These are phyloP conservation scores for Biancaea sappan DNA, from an alignment of 306 rosid genomes.

Conservation along the genomic window DNA sequence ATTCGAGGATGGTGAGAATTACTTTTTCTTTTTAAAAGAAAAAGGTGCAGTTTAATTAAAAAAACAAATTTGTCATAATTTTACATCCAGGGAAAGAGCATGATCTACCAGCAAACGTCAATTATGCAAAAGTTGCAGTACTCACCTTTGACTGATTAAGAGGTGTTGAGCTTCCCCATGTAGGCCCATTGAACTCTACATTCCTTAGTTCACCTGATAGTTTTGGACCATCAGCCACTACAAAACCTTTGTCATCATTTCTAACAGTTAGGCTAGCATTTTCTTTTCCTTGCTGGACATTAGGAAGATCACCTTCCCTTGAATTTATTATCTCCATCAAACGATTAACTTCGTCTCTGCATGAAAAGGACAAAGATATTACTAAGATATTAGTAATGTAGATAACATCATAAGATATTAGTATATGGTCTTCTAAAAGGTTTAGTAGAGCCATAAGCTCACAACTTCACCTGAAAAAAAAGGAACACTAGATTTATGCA, in stretches of 20 bases:
- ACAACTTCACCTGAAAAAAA: background rate
- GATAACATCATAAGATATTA: conserved; percentile 4
- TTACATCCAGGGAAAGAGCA: background rate
- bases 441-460: conserved; percentile 9
- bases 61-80: background rate
- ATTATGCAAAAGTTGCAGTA: conserved; percentile 29
- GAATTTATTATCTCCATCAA: conserved; percentile 71
- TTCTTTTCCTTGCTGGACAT: conserved; percentile 43
- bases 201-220: conserved; percentile 43
- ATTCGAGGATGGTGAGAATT: background rate
- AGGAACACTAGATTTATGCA: background rate
- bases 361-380: conserved; percentile 29
- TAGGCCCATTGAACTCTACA: conserved; percentile 45
- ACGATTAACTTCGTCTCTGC: conserved; percentile 72
- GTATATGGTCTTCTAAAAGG: conserved; percentile 1
- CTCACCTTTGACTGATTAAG: conserved; percentile 55
- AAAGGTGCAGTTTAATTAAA: background rate
- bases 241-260: conserved; percentile 46
- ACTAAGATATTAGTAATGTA: background rate
- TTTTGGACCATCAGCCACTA: conserved; percentile 33
- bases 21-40: background rate
- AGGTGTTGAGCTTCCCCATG: conserved; percentile 59
- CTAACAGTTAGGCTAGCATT: conserved; percentile 25
- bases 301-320: conserved; percentile 57
- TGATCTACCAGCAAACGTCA: conserved; percentile 15